Conservation (phyloP, 106 monocot genomes). For the Posidonia australis region DNA sequence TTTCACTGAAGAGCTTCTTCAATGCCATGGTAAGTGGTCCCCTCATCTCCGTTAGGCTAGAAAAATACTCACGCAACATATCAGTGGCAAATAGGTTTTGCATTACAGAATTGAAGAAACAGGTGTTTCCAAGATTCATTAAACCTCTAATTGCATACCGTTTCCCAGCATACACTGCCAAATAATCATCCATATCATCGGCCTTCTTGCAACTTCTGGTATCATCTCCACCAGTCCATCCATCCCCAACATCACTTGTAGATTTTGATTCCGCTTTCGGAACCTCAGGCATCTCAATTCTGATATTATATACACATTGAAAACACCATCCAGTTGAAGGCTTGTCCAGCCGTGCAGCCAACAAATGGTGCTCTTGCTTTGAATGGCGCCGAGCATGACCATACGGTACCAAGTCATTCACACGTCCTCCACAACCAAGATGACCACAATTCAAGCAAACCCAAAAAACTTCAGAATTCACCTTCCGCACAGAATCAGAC, state of each 20-base stretch:
- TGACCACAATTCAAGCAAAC: slow-evolving; percentile 73
- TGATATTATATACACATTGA: slow-evolving; percentile 38
- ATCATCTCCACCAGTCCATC: background rate
- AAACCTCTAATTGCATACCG: slow-evolving; percentile 52
- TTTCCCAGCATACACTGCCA: slow-evolving; percentile 13
- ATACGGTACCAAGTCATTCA: slow-evolving; percentile 34
- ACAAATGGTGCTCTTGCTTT: slow-evolving; percentile 53
- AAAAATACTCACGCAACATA: slow-evolving; percentile 35
- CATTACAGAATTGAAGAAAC: slow-evolving; percentile 55
- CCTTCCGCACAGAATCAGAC: slow-evolving; percentile 6
- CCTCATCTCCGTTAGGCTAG: slow-evolving; percentile 17
- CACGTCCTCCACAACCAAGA: slow-evolving; percentile 48
- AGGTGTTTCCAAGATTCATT: slow-evolving; percentile 66
- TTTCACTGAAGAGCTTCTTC: slow-evolving; percentile 60
- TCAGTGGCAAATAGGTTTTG: slow-evolving; percentile 46
- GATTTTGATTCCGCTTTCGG: slow-evolving; percentile 5
- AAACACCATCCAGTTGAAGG: slow-evolving; percentile 53
- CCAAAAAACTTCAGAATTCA: slow-evolving; percentile 40
- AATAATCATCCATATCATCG: background rate
- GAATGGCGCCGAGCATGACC: slow-evolving; percentile 78
- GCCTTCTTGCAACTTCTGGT: background rate
- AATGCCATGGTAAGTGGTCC: slow-evolving; percentile 62
- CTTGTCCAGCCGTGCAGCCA: slow-evolving; percentile 37
- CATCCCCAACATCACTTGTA: slow-evolving; percentile 3
- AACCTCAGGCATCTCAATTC: slow-evolving; percentile 39